These are phyloP conservation scores for Blastobotrys raffinosifermentans DNA, from an alignment of 1,139 yeast species.

Conservation along the genomic window DNA sequence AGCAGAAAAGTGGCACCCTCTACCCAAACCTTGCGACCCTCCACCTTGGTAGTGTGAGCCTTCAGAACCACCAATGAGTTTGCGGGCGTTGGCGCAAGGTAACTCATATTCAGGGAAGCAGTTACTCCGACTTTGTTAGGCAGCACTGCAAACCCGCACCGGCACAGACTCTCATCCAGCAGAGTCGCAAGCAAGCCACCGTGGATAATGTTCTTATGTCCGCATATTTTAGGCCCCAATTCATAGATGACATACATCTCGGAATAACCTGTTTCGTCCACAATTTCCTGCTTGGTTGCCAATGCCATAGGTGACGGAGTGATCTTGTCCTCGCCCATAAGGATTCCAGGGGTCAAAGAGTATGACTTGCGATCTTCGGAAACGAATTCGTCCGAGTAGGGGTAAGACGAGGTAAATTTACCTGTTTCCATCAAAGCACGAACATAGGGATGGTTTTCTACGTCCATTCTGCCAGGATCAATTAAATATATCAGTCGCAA, in stretches of 20 bases:
- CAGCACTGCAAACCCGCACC: conserved; percentile 78
- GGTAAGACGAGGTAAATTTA: conserved; percentile 20
- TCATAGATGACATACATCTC: conserved; percentile 47
- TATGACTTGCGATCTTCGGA: conserved; percentile 20
- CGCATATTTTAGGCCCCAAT: conserved; percentile 59
- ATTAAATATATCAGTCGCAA: too few species aligned
- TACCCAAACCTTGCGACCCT: conserved; percentile 78
- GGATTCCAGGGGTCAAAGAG: conserved; percentile 31
- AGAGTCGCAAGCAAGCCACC: conserved; percentile 82
- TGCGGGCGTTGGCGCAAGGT: conserved; percentile 59
- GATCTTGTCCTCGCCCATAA: conserved; percentile 28
- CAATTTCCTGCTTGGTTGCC: conserved; percentile 19
- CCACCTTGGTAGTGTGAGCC: conserved; percentile 59
- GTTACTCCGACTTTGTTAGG: conserved; percentile 91
- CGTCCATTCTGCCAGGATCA: too few species aligned
- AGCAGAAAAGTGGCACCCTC: conserved; percentile 40
- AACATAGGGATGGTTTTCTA: conserved; percentile 22
- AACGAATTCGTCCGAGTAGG: conserved; percentile 23
- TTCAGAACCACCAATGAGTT: conserved; percentile 58
- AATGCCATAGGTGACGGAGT: conserved; percentile 31
- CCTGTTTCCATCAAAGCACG: conserved; percentile 19
- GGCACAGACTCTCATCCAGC: conserved; percentile 79
- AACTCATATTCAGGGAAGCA: conserved; percentile 64
- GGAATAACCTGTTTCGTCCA: conserved; percentile 16
- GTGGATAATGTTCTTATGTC: conserved; percentile 71